Conservation (phyloP, 306 rosid species). For the Citrullus colocynthis region DNA sequence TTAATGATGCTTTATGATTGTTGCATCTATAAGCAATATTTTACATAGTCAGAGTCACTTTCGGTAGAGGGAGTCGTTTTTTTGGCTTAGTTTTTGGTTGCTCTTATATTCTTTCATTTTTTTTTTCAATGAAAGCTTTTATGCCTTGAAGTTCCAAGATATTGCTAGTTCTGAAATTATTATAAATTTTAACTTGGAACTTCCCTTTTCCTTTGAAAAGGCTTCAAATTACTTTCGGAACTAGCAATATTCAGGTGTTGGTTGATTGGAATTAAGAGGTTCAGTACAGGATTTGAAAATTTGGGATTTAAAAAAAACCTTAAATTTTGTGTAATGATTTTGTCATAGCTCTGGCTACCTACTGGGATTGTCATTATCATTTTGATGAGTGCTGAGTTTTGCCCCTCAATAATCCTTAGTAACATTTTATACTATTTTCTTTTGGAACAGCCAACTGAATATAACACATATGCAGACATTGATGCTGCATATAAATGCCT, state of each 20-base stretch:
- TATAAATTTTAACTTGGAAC: not conserved
- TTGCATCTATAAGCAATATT: too few species aligned
- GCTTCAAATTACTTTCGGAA: not conserved
- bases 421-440: conserved; percentile 18
- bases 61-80: too few species aligned
- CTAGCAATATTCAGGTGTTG: not conserved
- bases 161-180: not conserved
- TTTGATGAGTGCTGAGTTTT: not conserved
- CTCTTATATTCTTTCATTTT: too few species aligned
- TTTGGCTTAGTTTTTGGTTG: too few species aligned
- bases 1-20: not conserved
- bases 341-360: not conserved
- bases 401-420: not conserved
- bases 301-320: not conserved
- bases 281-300: not conserved
- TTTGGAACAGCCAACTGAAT: conserved; percentile 83
- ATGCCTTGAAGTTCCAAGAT: too few species aligned
- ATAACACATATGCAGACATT: conserved; percentile 84
- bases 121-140: too few species aligned
- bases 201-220: not conserved
- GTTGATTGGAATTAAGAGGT: not conserved
- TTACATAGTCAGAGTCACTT: too few species aligned
- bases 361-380: not conserved
- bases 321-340: not conserved
- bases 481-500: conserved; percentile 86